phyloP scores from a whole-genome alignment of 176 grass and related monocot species.

The Oryza rufipogon region DNA sequence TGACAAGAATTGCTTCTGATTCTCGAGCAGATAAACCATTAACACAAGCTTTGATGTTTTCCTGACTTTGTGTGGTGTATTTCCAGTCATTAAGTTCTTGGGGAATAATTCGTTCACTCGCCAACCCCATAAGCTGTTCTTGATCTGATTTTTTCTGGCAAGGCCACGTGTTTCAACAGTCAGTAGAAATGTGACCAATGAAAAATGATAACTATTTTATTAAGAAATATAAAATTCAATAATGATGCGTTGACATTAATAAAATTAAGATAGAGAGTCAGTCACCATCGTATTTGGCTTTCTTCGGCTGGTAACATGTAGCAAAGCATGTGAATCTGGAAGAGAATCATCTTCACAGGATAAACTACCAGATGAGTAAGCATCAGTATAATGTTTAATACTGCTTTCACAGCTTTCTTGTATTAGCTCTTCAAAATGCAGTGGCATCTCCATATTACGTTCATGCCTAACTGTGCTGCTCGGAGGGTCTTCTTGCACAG shows the following conservation, averaged over 20 bases:
- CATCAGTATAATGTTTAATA: conserved; percentile 38
- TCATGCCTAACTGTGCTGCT: conserved; percentile 30
- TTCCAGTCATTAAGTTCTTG: conserved; percentile 35
- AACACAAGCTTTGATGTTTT: conserved; percentile 27
- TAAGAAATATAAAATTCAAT: background rate
- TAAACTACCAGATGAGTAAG: conserved; percentile 37
- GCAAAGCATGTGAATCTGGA: conserved; percentile 69
- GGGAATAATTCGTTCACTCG: conserved; percentile 31
- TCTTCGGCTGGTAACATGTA: conserved; percentile 84
- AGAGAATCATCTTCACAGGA: conserved; percentile 58
- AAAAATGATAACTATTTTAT: background rate
- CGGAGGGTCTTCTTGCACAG: conserved; percentile 33
- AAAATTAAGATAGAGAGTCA: conserved; percentile 35
- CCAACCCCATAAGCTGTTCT: conserved; percentile 36
- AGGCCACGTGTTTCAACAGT: conserved; percentile 23
- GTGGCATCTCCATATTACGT: conserved; percentile 42
- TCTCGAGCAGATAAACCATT: conserved; percentile 74
- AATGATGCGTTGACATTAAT: conserved; percentile 1
- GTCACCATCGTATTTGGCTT: conserved; percentile 54
- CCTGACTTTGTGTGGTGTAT: conserved; percentile 28
- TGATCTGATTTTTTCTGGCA: conserved; percentile 47
- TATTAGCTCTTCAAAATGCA: conserved; percentile 65
- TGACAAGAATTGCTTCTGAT: conserved; percentile 86
- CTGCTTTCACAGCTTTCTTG: conserved; percentile 45
- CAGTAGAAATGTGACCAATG: conserved; percentile 11